Evolutionary conservation across 129 eudicot genomes (phyloP), one percentile per base, ranked within the genome.

Genomic region (Dittrichia graveolens): DNA sequence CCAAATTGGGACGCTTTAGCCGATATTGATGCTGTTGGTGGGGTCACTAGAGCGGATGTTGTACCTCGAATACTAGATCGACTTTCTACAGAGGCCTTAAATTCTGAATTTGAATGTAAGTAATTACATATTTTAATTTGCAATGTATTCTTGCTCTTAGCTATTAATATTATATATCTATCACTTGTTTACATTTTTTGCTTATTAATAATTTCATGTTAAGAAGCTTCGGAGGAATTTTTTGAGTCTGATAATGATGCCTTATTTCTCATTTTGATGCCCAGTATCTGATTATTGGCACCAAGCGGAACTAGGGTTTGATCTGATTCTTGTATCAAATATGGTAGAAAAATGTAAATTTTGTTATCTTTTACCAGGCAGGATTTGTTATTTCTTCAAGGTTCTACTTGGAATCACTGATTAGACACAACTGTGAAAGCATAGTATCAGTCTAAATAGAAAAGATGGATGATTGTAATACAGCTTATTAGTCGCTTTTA

Each of bases 1-100:
- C 98, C 98, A 59, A 94, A 94, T 81, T 94, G 98, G 98, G 98
- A 94, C 81, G 98, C 98, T 71, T 83, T 90, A 83, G 98, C 98
- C 64, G 98, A 88, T 80, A 90, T 94, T 64, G 98, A 88, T 84
- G 97, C 97, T 74, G 89, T 83, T 84, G 98, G 97, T 65, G 98
- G 98, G 50, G 98, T 90, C 78, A 94, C 98, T 13, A 83, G 98
- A 55, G 98, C 98, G 50, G 98, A 94, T 85, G 98, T 94, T 57
- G 96, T 88, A 46, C 98, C 98, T 64, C 77, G 93, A 77, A 86
- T 90, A 78, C 87, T 90, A 13, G 90, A 94, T 56, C 86, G 88
- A 68, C 94, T 94, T 73, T 85, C 89, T 79, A 75, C 90, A 11
- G 98, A 94, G 89, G 79, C 96, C 37, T 9, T 82, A 61, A 93